Evolutionary conservation across 2,329 filamentous ascomycete genomes (phyloP), one percentile per base, ranked within the genome.

Genomic region (Hymenoscyphus scutula): DNA sequence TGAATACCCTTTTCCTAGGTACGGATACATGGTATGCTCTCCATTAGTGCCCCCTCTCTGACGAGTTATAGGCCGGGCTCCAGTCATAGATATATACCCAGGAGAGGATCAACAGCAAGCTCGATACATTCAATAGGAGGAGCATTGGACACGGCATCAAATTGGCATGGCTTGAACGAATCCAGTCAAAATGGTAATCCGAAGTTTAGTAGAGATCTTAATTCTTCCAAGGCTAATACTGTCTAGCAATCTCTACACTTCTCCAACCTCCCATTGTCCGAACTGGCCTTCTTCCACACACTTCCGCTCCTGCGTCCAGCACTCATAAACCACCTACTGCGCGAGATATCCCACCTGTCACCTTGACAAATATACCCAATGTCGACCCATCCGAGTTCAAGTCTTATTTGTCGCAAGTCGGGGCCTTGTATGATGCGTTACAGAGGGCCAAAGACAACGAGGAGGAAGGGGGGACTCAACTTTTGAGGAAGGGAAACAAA

Each of bases 211-310:
- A 19, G 13, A 5, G 4, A 13, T 4, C 13, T 4, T 11, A 94
- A 1, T 94, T 94, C 0, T 95, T 99, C 0, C 88, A 92, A 0
- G 81, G 99, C 64, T 93, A 92, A 7, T 97, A 96, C 70, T 91
- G 5, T n/a, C 53, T 98, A 91, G 90, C 95, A 65, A 98, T 98
- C 70, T 97, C 93, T 8, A 96, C 92, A 1, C 83, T 98, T n/a
- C 84, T 98, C 3, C 91, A 96, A 73, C 89, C 92, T 30, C 91
- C 94, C 3, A 96, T 97, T 68, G 87, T 96, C 62, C 87, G 94
- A 67, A 96, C 93, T 1, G 93, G 94, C 62, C 83, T 97, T 57
- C 82, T 92, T 60, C 90, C 93, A 25, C 89, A 96, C 75, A 89
- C 89, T 0, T 82, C 88, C 1, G 86, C 89, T 2, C 85, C 90